Evolutionary conservation across 352 stramenopile species (phyloP).

Genomic region (Globisporangium abappressorium): DNA sequence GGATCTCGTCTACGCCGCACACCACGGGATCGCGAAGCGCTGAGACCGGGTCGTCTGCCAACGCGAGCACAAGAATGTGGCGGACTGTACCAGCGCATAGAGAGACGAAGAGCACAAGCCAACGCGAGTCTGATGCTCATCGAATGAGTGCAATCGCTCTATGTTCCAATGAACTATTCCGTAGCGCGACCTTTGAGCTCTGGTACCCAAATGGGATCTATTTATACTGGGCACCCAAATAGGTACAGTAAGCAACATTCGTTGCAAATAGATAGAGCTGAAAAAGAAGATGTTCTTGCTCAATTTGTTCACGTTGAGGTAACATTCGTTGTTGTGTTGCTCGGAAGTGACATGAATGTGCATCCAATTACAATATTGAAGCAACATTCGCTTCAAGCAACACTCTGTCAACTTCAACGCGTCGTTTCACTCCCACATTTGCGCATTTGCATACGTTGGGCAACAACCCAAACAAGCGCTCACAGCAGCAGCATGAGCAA

Average conservation of each 20-base stretch:
- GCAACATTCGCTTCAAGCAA: neutral
- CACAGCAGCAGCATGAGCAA: slow-evolving; percentile 43
- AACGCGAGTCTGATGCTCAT: neutral
- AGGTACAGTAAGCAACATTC: no score
- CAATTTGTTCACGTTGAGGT: neutral
- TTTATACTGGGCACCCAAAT: no score
- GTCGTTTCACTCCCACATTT: slow-evolving; percentile 1
- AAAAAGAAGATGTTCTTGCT: no score
- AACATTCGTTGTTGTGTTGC: neutral
- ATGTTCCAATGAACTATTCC: neutral
- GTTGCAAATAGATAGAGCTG: no score
- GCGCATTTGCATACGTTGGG: neutral
- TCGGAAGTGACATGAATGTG: neutral
- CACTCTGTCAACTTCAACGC: neutral
- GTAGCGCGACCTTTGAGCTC: neutral
- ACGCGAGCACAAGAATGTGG: neutral
- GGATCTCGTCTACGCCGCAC: slow-evolving; percentile 67
- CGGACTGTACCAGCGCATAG: neutral
- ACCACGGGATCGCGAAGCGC: neutral
- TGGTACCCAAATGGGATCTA: neutral
- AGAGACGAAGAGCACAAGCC: neutral
- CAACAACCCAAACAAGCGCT: no score
- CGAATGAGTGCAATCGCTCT: neutral
- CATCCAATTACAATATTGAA: neutral
- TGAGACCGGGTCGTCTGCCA: neutral